Evolutionary conservation across 2,329 filamentous ascomycete species (phyloP), one percentile per base, ranked within the genome.

Genomic region (Aspergillus fijiensis): DNA sequence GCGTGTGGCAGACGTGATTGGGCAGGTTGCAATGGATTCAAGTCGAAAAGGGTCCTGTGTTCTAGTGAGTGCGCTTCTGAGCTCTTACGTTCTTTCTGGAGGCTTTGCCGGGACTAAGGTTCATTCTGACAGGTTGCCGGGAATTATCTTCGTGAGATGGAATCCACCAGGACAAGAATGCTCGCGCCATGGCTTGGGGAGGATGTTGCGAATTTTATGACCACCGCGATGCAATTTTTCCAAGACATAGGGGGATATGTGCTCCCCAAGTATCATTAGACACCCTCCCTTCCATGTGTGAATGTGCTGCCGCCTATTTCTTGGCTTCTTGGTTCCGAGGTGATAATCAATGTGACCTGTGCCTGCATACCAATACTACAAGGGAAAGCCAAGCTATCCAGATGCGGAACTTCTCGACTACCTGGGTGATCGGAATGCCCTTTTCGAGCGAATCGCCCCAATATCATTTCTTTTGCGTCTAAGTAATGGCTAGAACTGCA

Each of bases 1-100:
- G n/a, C 72, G 76, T 23, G 80, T 82, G 12, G 80, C 78, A 11
- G 68, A 70, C n/a, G 68, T 73, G 5, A 77, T 82, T 54, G 68
- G 77, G 10, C 66, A 74, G 55, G 74, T 76, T 19, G 74, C 76
- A 2, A 66, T 73, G 2, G 72, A 80, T 66, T 57, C 61, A 5
- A 52, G 25, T 2, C 62, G 66, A 21, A 65, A 60, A 4, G 77
- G 77, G 5, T 52, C 52, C 7, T 71, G 67, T 58, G 61, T 63
- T 60, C 48, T 74, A 63, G 69, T 72, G 52, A 63, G 64, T 63
- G 47, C 39, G 33, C 39, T 45, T 45, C 16, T 19, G 16, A 19
- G 19, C 14, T 16, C 16, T 47, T 11, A 12, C n/a, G 53, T 33
- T 4, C 23, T 49, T 12, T n/a, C 11, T 12, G 14, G 16, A 48